phyloP scores from a whole-genome alignment of 2,329 filamentous ascomycete genomes.

The Aulographum hederae region DNA sequence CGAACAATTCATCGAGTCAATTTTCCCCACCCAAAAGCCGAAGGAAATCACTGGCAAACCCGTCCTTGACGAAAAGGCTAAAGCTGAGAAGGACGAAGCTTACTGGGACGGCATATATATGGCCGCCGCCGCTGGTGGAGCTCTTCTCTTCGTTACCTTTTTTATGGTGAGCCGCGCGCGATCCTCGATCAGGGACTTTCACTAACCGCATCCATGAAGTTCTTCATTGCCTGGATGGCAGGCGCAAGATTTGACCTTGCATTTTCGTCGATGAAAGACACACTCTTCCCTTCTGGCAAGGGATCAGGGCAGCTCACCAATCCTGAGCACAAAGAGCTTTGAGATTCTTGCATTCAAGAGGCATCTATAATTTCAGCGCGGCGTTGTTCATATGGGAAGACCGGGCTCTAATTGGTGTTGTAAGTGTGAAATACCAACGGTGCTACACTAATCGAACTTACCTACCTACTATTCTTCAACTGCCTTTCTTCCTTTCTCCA shows the following conservation, averaged over 20 bases:
- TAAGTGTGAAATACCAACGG: too few relatives aligned
- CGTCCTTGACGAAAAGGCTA: slow-evolving; percentile 34
- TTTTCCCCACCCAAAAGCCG: slow-evolving; percentile 73
- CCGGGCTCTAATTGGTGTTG: too few relatives aligned
- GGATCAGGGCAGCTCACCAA: background rate
- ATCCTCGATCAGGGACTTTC: slow-evolving; percentile 1
- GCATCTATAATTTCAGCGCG: background rate
- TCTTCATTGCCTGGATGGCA: slow-evolving; percentile 58
- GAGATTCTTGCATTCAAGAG: background rate
- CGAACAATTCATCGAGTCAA: slow-evolving; percentile 85
- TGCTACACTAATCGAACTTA: too few relatives aligned
- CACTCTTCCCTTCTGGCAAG: background rate
- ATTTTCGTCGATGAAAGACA: slow-evolving; percentile 13
- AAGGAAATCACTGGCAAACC: slow-evolving; percentile 7
- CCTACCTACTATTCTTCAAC: background rate
- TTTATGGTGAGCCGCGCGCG: slow-evolving; percentile 51
- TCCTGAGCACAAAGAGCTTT: background rate
- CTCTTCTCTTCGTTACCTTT: slow-evolving; percentile 52
- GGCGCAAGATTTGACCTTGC: slow-evolving; percentile 70
- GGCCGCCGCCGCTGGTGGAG: slow-evolving; percentile 43
- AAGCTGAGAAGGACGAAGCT: slow-evolving; percentile 32
- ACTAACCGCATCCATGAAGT: slow-evolving; percentile 30
- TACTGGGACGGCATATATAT: slow-evolving; percentile 43
- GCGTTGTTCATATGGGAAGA: too few relatives aligned
- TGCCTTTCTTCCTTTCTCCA: background rate